phyloP scores from a whole-genome alignment of 1,284 basidiomycete species.

The Moniliophthora roreri region DNA sequence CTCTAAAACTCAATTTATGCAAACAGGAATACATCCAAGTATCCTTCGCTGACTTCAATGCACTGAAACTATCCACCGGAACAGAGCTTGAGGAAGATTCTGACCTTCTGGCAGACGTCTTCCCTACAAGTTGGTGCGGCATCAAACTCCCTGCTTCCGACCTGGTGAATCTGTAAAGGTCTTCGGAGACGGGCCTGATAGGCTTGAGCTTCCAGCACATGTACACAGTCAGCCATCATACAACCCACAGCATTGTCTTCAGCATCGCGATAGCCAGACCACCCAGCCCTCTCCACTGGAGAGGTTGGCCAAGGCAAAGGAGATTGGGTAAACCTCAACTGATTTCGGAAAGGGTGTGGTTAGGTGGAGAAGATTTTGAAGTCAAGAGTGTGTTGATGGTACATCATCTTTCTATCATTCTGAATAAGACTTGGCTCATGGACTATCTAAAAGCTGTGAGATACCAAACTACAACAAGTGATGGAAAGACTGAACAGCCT shows the following conservation, averaged over 20 bases:
- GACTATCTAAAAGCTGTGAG: conserved; percentile 37
- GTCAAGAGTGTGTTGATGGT: conserved; percentile 47
- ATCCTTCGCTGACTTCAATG: conserved; percentile 55
- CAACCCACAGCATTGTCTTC: conserved; percentile 59
- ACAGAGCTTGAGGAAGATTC: conserved; percentile 55
- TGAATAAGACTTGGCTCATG: neutral
- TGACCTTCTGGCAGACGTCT: conserved; percentile 51
- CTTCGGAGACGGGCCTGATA: conserved; percentile 50
- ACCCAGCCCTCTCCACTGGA: too few relatives aligned
- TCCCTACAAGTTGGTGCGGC: conserved; percentile 57
- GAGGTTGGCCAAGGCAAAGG: conserved; percentile 47
- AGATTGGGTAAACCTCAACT: conserved; percentile 49
- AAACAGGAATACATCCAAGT: conserved; percentile 49
- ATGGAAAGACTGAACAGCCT: conserved; percentile 52
- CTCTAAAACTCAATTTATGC: neutral
- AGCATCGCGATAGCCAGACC: too few relatives aligned
- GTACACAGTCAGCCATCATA: too few relatives aligned
- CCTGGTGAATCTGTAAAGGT: conserved; percentile 52
- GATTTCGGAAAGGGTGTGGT: conserved; percentile 45
- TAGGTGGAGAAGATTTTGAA: conserved; percentile 44
- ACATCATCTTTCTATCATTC: conserved; percentile 7
- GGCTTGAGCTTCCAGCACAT: conserved; percentile 50
- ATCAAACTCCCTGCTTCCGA: conserved; percentile 48
- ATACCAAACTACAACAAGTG: conserved; percentile 49
- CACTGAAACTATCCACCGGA: conserved; percentile 47